phyloP scores from a whole-genome alignment of 441 rosid genomes.

The Arabidopsis hybrid region DNA sequence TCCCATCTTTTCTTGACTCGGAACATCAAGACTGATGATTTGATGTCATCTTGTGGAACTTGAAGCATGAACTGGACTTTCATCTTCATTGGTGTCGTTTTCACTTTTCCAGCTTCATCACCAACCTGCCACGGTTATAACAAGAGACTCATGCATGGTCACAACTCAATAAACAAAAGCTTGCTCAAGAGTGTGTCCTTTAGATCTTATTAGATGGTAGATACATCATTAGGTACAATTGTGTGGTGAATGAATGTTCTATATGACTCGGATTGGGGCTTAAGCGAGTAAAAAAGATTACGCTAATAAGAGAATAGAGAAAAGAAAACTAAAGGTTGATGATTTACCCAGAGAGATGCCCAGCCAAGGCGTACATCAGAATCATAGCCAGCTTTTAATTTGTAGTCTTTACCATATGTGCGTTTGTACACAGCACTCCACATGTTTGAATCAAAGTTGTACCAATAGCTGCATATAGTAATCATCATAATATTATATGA shows the following conservation, averaged over 20 bases:
- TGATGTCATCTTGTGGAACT: conserved; percentile 89
- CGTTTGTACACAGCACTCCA: conserved; percentile 98
- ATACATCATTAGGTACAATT: neutral
- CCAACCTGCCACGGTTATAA: conserved; percentile 61
- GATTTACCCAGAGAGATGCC: conserved; percentile 95
- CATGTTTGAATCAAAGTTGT: conserved; percentile 80
- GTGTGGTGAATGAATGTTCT: conserved; percentile 2
- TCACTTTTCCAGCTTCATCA: conserved; percentile 78
- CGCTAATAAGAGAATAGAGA: neutral
- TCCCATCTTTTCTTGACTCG: conserved; percentile 99
- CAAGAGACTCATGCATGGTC: neutral
- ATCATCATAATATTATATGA: neutral
- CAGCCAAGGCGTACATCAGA: conserved; percentile 85
- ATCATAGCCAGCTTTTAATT: conserved; percentile 95
- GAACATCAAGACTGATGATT: conserved; percentile 71
- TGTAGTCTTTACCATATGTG: conserved; percentile 80
- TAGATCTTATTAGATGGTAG: neutral
- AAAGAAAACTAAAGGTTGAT: conserved; percentile 16
- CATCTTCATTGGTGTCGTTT: conserved; percentile 85
- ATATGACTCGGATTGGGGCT: conserved; percentile 1
- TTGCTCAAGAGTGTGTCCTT: neutral
- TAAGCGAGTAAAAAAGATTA: neutral
- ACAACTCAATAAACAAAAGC: conserved; percentile 15
- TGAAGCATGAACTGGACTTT: conserved; percentile 94
- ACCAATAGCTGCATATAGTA: conserved; percentile 72